Percentiles rank a stretch among this genome's conserved stretches.
These are phyloP conservation scores for Corylus heterophylla DNA, from an alignment of 306 rosid genomes.

Conservation along the genomic window DNA sequence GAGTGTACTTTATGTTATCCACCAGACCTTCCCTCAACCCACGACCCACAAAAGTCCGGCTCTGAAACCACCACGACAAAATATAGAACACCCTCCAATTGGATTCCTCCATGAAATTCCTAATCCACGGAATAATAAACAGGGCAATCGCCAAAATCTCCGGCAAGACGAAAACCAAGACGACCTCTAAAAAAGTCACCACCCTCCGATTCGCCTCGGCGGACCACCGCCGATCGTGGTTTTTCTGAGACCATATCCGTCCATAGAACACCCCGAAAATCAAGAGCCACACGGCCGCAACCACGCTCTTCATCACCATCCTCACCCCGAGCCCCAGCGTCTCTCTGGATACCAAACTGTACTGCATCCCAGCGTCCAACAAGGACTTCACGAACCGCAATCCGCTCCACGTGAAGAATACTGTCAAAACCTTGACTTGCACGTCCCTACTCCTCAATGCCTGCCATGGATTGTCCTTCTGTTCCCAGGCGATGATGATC, in stretches of 20 bases:
- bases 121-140: conserved; percentile 80
- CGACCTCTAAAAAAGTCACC: conserved; percentile 32
- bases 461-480: conserved; percentile 61
- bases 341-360: conserved; percentile 81
- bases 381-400: conserved; percentile 75
- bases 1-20: conserved; percentile 70
- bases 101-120: conserved; percentile 80
- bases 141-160: conserved; percentile 76
- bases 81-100: conserved; percentile 83
- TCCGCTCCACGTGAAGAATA: conserved; percentile 85
- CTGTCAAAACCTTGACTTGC: conserved; percentile 66
- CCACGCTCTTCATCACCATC: conserved; percentile 70
- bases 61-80: conserved; percentile 94
- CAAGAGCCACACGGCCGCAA: conserved; percentile 73
- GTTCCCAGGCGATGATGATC: conserved; percentile 83
- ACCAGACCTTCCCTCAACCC: conserved; percentile 91
- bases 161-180: conserved; percentile 60
- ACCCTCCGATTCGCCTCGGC: conserved; percentile 45
- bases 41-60: conserved; percentile 88
- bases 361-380: conserved; percentile 82
- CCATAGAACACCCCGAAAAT: conserved; percentile 69
- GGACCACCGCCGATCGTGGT: conserved; percentile 63
- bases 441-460: conserved; percentile 53
- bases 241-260: conserved; percentile 79
- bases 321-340: conserved; percentile 72